Base-by-base conservation (phyloP, 306 rosid species). In the Senna siamea region DNA sequence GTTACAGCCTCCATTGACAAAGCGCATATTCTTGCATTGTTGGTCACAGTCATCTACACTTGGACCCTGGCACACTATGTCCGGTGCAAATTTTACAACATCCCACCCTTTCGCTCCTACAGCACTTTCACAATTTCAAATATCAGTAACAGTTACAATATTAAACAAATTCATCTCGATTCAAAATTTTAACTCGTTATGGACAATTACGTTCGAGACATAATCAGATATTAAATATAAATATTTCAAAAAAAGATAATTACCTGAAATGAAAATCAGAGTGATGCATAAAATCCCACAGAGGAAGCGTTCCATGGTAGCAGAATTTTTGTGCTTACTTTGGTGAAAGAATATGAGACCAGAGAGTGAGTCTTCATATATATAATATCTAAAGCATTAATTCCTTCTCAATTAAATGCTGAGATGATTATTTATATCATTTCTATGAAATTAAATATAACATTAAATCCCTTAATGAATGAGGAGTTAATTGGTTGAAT, bases 1-100 rank as follows among this genome's bases (percentile, higher is more conserved):
- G 30, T 9, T 47, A n/a, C 30, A 48, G 9, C 73, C 59, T 5
- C 59, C 73, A 5, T 48, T 67, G 2, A 10, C 4, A 30, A 67
- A 67, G n/a, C 46, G 38, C 73, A 67, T 30, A 5, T n/a, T 50
- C 9, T 9, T 9, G 59, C 59, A 67, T 28, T 67, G 17, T 17
- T 48, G 9, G 9, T 17, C 0, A 4, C 72, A 30, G 4, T 46
- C 26, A n/a, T 47, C 26, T 4, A 22, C 1, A 28, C 72, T 46
- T 0, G 72, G 72, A 0, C 72, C 57, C 2, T 28, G 70, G 57
- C 72, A 66, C 0, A 11, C 70, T 12, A 66, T 65, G 50, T 65
- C 70, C 2, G 55, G 55, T 2, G 2, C 30, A 4, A 7, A 5
- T 6, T 52, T 7, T n/a, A 0, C 2, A 52, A 6, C 26, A 18